A percentile compares a stretch with the other conserved stretches of the same genome.
Evolutionary conservation across 345 rosid species (phyloP).

Genomic region (Pistacia integerrima): DNA sequence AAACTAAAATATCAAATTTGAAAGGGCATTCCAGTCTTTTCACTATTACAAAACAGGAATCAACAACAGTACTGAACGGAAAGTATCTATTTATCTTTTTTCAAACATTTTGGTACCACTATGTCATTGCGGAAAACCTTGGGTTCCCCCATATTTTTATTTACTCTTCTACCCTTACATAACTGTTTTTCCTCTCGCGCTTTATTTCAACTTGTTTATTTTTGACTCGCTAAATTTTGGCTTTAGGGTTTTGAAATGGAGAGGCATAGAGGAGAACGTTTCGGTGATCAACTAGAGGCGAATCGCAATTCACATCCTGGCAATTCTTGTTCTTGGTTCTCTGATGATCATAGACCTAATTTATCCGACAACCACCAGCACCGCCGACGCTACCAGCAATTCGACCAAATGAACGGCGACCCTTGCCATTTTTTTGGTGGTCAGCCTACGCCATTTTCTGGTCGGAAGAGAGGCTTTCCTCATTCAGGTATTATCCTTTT

Average conservation of each 20-base stretch:
- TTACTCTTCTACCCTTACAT: not conserved
- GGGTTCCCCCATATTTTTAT: not conserved
- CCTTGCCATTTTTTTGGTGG: constrained; percentile 31
- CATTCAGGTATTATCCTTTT: constrained; percentile 27
- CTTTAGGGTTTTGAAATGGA: constrained; percentile 33
- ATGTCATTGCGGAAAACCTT: too few species aligned
- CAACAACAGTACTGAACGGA: too few species aligned
- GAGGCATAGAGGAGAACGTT: constrained; percentile 27
- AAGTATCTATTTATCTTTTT: too few species aligned
- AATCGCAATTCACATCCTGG: constrained; percentile 21
- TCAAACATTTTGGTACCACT: too few species aligned
- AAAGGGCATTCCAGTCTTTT: too few species aligned
- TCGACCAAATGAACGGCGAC: constrained; percentile 36
- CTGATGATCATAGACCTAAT: constrained; percentile 22
- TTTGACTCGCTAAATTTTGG: not conserved
- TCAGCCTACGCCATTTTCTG: constrained; percentile 24
- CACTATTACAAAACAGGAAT: too few species aligned
- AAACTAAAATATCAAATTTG: too few species aligned
- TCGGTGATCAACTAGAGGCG: constrained; percentile 29
- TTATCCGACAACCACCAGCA: constrained; percentile 28
- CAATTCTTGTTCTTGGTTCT: constrained; percentile 25
- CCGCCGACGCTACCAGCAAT: constrained; percentile 30
- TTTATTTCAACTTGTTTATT: not conserved
- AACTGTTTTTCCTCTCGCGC: not conserved
- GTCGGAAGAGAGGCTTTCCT: constrained; percentile 52